A percentile compares a stretch with the other conserved stretches of the same genome.
phyloP scores from a whole-genome alignment of 257 asterid genomes.

The Gardenia jasminoides region DNA sequence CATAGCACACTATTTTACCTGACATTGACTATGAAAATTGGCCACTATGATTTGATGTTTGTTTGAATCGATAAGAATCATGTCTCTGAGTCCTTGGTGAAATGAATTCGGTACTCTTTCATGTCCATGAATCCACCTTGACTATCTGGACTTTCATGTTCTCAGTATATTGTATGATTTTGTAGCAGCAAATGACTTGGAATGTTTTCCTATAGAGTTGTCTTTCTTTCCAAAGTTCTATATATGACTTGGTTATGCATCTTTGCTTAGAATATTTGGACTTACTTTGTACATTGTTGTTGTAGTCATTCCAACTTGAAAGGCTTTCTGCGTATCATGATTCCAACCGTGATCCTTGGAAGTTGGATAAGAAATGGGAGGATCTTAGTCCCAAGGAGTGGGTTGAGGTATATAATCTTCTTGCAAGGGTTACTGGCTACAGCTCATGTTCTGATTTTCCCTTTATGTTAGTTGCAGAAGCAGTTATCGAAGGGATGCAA shows the following conservation, averaged over 20 bases:
- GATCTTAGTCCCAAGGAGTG: slow-evolving; percentile 90
- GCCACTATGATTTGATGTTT: background rate
- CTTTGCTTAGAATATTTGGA: slow-evolving; percentile 18
- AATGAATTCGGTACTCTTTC: background rate
- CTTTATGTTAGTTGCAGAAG: background rate
- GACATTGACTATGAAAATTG: background rate
- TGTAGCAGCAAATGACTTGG: background rate
- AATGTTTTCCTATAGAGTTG: background rate
- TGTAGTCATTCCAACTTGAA: slow-evolving; percentile 92
- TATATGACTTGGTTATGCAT: slow-evolving; percentile 4
- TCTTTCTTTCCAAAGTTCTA: background rate
- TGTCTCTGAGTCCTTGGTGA: background rate
- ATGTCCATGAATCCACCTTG: background rate
- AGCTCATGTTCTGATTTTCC: background rate
- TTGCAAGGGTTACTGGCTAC: background rate
- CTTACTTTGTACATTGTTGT: slow-evolving; percentile 24
- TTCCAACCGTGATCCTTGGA: slow-evolving; percentile 84
- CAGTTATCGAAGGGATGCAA: background rate
- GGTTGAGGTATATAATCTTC: slow-evolving; percentile 63
- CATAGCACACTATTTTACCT: background rate
- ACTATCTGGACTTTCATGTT: background rate
- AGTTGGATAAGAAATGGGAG: slow-evolving; percentile 90
- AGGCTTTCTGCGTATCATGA: slow-evolving; percentile 98
- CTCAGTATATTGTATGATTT: background rate
- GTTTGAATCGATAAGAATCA: background rate